Base-by-base conservation (phyloP, 2,329 filamentous ascomycete species). In the Neurospora crassa region DNA sequence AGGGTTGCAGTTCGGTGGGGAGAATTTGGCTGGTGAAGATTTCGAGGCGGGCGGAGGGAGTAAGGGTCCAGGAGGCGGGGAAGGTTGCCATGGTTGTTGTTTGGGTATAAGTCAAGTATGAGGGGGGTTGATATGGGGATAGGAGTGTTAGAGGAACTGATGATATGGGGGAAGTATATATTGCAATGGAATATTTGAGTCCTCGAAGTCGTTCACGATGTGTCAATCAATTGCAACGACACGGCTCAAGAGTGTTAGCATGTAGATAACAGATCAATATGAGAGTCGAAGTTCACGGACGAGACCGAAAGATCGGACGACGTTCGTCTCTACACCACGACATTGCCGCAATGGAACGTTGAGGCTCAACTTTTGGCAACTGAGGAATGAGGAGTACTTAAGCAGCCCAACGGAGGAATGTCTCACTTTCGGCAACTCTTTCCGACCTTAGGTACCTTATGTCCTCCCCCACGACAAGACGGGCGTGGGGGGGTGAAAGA, bases 1-100 rank as follows among this genome's bases (percentile, higher is more conserved):
- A 72, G 14, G 75, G 74, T 40, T 67, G 53, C 47, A 83, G 78
- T 67, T 83, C 81, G 40, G 75, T 72, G 20, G 80, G 78, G 11
- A 78, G 59, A 71, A 80, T 79, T 5, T 68, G 24, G 24, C 43
- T 74, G 70, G 42, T 71, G 68, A 75, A 75, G 71, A 77, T 75
- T 6, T 68, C 59, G 20, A 37, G 24, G 53, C 72, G 71, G 2
- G 69, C 42, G 5, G 68, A 37, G 24, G 72, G 71, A 6, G 69
- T 70, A 29, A 76, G 71, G 11, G 67, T 71, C 75, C 74, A 76
- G 63, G 69, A 16, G 14, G 70, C 37, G 18, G 72, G 74, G 41
- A 75, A 70, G 68, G 63, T 24, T 18, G 67, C 3, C 20, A 68
- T 68, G n/a, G 20, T 53, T 1, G 11, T 69, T 18, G 3, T 63